phyloP scores from a whole-genome alignment of 805 yeast genomes.

The Lipomyces yamadae region DNA sequence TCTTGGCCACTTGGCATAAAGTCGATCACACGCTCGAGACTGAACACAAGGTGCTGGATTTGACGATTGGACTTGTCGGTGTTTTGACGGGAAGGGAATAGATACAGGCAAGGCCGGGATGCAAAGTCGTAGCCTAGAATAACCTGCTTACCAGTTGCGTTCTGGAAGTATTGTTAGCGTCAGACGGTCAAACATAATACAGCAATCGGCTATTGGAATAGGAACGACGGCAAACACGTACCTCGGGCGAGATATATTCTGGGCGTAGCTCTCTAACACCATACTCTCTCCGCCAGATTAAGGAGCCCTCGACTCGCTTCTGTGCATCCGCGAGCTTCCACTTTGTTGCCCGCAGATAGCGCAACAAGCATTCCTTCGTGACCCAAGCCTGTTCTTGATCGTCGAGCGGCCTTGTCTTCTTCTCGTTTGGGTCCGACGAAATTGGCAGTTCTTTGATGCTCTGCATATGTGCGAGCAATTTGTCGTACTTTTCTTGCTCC shows the following conservation, averaged over 20 bases:
- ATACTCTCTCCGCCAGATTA: conserved; percentile 93
- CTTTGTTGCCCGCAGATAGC: conserved; percentile 92
- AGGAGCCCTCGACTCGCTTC: conserved; percentile 71
- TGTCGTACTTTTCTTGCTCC: conserved; percentile 63
- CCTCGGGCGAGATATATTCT: conserved; percentile 42
- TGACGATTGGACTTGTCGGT: conserved; percentile 88
- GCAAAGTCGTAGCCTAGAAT: conserved; percentile 89
- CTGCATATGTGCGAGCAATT: conserved; percentile 67
- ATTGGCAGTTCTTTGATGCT: conserved; percentile 56
- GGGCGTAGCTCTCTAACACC: conserved; percentile 61
- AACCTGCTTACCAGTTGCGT: conserved; percentile 90
- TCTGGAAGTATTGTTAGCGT: conserved; percentile 55
- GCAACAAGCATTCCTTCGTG: conserved; percentile 84
- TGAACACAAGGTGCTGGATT: conserved; percentile 92
- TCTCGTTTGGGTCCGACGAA: conserved; percentile 47
- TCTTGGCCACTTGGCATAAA: conserved; percentile 98
- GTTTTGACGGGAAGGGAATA: conserved; percentile 94
- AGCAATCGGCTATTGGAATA: not conserved
- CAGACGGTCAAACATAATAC: not conserved
- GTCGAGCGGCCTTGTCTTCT: conserved; percentile 48
- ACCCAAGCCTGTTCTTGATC: conserved; percentile 85
- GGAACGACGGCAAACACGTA: conserved; percentile 4
- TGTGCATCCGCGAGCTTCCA: conserved; percentile 79
- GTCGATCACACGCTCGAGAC: conserved; percentile 90
- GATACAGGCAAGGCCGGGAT: conserved; percentile 87